phyloP scores from a whole-genome alignment of 2,329 filamentous ascomycete genomes.

The Pyrenochaeta sp. region DNA sequence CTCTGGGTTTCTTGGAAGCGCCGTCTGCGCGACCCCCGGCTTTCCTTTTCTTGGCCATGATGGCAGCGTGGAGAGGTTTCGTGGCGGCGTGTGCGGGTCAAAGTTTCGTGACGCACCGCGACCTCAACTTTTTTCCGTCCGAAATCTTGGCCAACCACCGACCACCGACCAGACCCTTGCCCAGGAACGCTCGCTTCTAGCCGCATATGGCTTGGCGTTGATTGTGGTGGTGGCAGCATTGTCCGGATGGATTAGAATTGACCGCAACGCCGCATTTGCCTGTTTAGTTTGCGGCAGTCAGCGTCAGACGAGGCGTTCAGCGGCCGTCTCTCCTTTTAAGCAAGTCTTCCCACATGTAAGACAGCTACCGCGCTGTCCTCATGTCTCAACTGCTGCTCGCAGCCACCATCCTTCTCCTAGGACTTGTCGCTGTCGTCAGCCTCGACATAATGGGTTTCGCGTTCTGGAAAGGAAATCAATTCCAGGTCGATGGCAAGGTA shows the following conservation, averaged over 20 bases:
- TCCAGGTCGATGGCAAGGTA: slow-evolving; percentile 86
- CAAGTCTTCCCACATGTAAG: neutral
- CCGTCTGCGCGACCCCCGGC: slow-evolving; percentile 59
- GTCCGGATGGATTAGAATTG: too few relatives aligned
- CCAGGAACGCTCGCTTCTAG: neutral
- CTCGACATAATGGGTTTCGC: slow-evolving; percentile 72
- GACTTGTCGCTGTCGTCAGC: slow-evolving; percentile 48
- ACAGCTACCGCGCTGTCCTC: slow-evolving; percentile 9
- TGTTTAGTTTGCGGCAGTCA: neutral
- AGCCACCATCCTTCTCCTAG: slow-evolving; percentile 43
- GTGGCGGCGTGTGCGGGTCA: slow-evolving; percentile 8
- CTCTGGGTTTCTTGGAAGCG: slow-evolving; percentile 42
- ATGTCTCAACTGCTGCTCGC: slow-evolving; percentile 50
- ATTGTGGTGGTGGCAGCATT: too few relatives aligned
- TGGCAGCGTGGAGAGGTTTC: slow-evolving; percentile 5
- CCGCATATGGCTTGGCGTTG: neutral
- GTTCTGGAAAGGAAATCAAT: slow-evolving; percentile 69
- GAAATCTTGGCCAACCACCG: slow-evolving; percentile 45
- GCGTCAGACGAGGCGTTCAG: slow-evolving; percentile 1
- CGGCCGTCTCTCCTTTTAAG: neutral
- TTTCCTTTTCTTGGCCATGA: slow-evolving; percentile 72
- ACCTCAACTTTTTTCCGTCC: slow-evolving; percentile 33
- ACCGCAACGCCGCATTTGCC: neutral
- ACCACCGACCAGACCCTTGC: too few relatives aligned
- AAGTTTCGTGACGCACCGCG: too few relatives aligned